phyloP scores from a whole-genome alignment of 306 rosid genomes.

The Hippophae rhamnoides region DNA sequence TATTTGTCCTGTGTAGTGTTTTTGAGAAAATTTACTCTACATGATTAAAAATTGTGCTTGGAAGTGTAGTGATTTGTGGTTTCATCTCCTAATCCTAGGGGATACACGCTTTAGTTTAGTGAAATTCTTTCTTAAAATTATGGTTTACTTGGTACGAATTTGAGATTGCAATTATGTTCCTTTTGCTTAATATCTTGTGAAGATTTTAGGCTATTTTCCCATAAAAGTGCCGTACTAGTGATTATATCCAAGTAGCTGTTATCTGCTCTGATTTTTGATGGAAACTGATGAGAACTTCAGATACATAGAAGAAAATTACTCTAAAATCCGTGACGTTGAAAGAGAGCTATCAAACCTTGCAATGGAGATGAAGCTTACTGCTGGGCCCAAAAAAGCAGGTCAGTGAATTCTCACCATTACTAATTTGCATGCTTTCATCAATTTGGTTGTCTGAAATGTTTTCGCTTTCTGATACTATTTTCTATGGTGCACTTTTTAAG shows the following conservation, averaged over 20 bases:
- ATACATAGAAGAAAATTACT: constrained; percentile 80
- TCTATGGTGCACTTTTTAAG: constrained; percentile 38
- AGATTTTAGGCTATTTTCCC: too few species aligned
- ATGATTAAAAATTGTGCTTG: too few species aligned
- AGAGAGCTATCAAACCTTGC: constrained; percentile 70
- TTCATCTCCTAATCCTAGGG: neutral
- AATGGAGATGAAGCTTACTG: constrained; percentile 84
- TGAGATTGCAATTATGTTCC: neutral
- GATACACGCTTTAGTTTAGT: neutral
- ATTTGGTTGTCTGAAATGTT: constrained; percentile 26
- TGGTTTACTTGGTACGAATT: neutral
- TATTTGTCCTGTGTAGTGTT: too few species aligned
- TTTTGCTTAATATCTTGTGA: neutral
- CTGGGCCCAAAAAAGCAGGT: constrained; percentile 98
- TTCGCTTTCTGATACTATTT: constrained; percentile 5
- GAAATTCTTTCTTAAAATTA: neutral
- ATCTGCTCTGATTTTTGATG: neutral
- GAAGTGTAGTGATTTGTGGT: too few species aligned
- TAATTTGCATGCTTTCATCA: constrained; percentile 17
- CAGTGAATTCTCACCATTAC: constrained; percentile 17
- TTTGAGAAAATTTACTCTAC: too few species aligned
- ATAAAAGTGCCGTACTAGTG: too few species aligned
- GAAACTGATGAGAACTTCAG: constrained; percentile 23
- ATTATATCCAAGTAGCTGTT: too few species aligned
- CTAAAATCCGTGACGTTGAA: constrained; percentile 89